Evolutionary conservation across 139 green algal genomes (phyloP).

Genomic region (Micromonas commoda): DNA sequence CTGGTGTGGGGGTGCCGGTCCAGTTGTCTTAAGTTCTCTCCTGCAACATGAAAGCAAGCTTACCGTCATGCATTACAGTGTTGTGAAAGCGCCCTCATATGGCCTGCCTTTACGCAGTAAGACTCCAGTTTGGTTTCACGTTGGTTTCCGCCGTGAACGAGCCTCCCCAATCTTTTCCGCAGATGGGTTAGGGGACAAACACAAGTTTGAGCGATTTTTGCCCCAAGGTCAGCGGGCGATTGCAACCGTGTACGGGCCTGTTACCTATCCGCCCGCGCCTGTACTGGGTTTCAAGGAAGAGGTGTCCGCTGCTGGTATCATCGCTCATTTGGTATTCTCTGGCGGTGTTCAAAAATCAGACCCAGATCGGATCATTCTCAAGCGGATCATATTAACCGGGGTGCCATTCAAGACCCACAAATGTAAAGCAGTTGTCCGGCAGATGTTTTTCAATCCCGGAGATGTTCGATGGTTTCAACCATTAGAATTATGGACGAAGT

Average conservation of each 20-base stretch:
- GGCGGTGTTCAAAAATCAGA: conserved; percentile 32
- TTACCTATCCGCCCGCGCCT: background rate
- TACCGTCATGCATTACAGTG: conserved; percentile 14
- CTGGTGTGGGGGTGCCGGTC: conserved; percentile 8
- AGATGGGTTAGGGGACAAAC: conserved; percentile 11
- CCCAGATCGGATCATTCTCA: conserved; percentile 81
- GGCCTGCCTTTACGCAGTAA: background rate
- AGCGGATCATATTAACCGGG: conserved; percentile 77
- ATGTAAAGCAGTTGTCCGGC: conserved; percentile 76
- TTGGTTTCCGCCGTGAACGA: conserved; percentile 15
- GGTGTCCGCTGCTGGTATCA: background rate
- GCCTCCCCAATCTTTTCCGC: background rate
- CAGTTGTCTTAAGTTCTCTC: background rate
- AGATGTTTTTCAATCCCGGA: conserved; percentile 92
- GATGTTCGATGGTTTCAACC: conserved; percentile 80
- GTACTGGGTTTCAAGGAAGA: conserved; percentile 11
- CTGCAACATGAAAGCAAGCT: conserved; percentile 11
- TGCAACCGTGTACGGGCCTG: background rate
- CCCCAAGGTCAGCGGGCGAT: background rate
- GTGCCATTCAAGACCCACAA: conserved; percentile 86
- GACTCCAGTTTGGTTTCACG: conserved; percentile 9
- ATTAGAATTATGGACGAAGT: conserved; percentile 89
- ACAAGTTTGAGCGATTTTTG: conserved; percentile 27
- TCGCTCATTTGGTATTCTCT: background rate
- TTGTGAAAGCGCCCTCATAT: background rate